Evolutionary conservation across 192 early-diverging fungal species (phyloP), one percentile per base, ranked within the genome.

Genomic region (Coemansia erecta): DNA sequence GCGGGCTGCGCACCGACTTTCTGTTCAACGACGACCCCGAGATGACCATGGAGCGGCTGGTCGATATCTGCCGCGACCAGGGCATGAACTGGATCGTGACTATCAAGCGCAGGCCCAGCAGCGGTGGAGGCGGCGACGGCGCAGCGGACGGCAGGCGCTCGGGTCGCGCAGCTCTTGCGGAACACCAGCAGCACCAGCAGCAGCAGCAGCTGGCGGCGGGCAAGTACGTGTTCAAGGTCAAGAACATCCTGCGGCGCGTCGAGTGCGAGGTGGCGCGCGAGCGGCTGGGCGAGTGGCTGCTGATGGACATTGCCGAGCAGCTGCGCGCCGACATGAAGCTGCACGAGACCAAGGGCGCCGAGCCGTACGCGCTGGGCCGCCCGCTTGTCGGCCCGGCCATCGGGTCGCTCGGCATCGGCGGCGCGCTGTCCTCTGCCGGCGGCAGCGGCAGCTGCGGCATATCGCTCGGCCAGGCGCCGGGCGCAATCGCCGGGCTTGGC

Each of bases 21-120:
- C 75, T 88, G 61, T 87, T 92, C 37, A 83, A 91, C 58, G 90
- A 93, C 49, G 80, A 77, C 15, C 82, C 82, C 1, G 84, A 86
- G 53, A 69, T 87, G 58, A 89, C 86, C 6, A 85, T 87, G 23
- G 90, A 91, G 47, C 58, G 81, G 9, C 56, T 90, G 15, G 80
- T 80, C 5, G 74, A 70, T 6, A 73, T 81, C 8, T 91, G 90
- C 67, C 72, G 76, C 24, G 82, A 86, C 22, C 80, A 84, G 46
- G 84, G 86, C 17, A 89, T 91, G 58, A 90, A 87, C 72, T 91
- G 90, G 90, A 86, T 91, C 44, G 86, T 90, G 10, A 89, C 87
- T 39, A 66, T 91, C 7, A 91, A 89, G 53, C 69, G 65, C 54
- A 62, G 58, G 26, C 60, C 67, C 6, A 44, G 41, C 17, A 17